Percentiles rank a stretch among this genome's conserved stretches.
Evolutionary conservation across 1,284 basidiomycete species (phyloP).

Genomic region (Naganishia sp.): DNA sequence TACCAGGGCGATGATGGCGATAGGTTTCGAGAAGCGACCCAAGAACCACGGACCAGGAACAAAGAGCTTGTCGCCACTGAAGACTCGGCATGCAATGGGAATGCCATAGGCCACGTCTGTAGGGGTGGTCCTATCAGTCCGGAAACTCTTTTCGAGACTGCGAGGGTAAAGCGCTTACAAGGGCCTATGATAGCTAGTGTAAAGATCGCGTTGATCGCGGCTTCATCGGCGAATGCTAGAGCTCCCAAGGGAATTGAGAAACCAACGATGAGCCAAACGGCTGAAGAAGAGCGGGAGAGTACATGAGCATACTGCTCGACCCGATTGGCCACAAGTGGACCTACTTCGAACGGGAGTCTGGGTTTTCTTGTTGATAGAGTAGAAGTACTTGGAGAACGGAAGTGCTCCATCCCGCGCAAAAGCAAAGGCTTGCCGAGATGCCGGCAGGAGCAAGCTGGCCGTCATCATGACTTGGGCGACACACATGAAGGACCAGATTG

Average conservation of each 20-base stretch:
- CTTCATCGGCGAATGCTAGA: conserved; percentile 43
- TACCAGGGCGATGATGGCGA: conserved; percentile 39
- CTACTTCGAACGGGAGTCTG: conserved; percentile 44
- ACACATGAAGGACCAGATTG: conserved; percentile 54
- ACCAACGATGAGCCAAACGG: conserved; percentile 47
- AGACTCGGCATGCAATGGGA: conserved; percentile 44
- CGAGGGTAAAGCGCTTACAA: conserved; percentile 32
- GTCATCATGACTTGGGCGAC: conserved; percentile 48
- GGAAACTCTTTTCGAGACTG: background rate
- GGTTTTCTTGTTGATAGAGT: conserved; percentile 40
- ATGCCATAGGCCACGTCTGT: conserved; percentile 44
- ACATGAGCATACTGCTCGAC: background rate
- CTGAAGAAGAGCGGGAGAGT: conserved; percentile 9
- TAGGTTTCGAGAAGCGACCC: conserved; percentile 40
- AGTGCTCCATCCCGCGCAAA: conserved; percentile 68
- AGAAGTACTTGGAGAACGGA: conserved; percentile 66
- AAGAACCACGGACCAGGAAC: conserved; percentile 46
- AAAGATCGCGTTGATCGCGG: conserved; percentile 50
- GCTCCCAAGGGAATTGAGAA: conserved; percentile 43
- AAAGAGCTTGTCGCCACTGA: conserved; percentile 40
- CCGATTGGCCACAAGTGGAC: background rate
- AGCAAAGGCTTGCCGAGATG: conserved; percentile 65
- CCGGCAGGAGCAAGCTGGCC: conserved; percentile 45
- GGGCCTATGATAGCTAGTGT: conserved; percentile 46
- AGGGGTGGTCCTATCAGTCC: background rate